phyloP scores from a whole-genome alignment of 148 eudicot species.

The Cornus florida region DNA sequence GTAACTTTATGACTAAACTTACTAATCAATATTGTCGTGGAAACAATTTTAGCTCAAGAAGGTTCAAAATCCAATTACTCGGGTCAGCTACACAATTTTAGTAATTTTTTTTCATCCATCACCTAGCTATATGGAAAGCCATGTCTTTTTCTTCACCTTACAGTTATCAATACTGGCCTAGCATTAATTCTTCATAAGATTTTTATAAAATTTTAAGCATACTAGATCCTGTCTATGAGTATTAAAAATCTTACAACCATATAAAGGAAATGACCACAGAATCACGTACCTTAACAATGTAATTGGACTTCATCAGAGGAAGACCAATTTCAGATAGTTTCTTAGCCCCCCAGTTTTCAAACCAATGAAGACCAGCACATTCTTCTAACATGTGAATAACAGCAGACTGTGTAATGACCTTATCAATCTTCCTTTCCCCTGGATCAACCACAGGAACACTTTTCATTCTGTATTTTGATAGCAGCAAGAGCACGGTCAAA shows the following conservation, averaged over 20 bases:
- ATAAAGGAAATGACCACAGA: not conserved
- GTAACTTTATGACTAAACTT: not conserved
- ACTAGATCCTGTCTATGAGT: not conserved
- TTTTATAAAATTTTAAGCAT: not conserved
- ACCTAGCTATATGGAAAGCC: not conserved
- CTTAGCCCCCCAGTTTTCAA: conserved; percentile 82
- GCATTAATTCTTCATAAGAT: not conserved
- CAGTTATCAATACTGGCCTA: not conserved
- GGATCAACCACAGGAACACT: conserved; percentile 82
- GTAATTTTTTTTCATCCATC: not conserved
- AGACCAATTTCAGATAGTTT: conserved; percentile 76
- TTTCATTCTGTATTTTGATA: conserved; percentile 96
- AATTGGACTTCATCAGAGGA: conserved; percentile 65
- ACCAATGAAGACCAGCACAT: conserved; percentile 93
- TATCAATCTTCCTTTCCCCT: conserved; percentile 73
- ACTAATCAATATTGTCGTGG: not conserved
- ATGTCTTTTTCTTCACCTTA: not conserved
- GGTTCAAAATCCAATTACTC: not conserved
- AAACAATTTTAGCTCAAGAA: not conserved
- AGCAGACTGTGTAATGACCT: conserved; percentile 85
- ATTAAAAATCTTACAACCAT: not conserved
- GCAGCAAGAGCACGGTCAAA: conserved; percentile 80
- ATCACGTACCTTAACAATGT: conserved; percentile 53
- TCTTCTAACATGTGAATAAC: conserved; percentile 96
- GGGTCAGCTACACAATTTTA: not conserved